Evolutionary conservation across 2,329 filamentous ascomycete species (phyloP).

Genomic region (Aspergillus caelatus): DNA sequence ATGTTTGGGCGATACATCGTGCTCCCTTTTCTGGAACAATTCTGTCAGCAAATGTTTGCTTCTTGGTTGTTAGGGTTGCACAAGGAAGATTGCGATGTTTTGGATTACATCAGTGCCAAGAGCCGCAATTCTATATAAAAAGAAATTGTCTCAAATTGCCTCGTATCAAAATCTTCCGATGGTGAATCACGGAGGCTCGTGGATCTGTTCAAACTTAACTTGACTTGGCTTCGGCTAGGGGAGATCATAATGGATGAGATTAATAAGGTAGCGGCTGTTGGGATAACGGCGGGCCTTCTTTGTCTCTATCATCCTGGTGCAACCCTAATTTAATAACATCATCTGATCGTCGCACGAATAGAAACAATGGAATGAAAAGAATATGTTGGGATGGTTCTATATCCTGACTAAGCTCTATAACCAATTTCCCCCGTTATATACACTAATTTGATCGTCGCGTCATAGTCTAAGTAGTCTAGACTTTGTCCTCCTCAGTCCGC

Average conservation of each 20-base stretch:
- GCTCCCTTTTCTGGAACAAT: background rate
- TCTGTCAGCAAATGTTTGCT: background rate
- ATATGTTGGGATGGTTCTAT: background rate
- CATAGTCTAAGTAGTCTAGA: background rate
- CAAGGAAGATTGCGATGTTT: background rate
- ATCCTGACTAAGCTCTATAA: background rate
- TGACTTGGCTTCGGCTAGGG: background rate
- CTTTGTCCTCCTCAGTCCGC: conserved; percentile 17
- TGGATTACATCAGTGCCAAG: background rate
- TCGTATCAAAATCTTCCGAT: background rate
- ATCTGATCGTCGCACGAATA: background rate
- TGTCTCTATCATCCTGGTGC: background rate
- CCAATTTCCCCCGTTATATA: background rate
- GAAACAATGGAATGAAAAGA: background rate
- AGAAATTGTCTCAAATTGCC: background rate
- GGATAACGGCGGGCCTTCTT: background rate
- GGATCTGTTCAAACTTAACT: background rate
- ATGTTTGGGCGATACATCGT: background rate
- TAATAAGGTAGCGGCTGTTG: background rate
- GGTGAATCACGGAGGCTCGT: background rate
- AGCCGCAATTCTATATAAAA: background rate
- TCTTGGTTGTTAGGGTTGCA: background rate
- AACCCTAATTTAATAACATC: background rate
- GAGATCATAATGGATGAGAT: background rate
- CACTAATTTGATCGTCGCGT: background rate